Conservation (phyloP, 2,329 filamentous ascomycete genomes). For the Colletotrichum navitas region DNA sequence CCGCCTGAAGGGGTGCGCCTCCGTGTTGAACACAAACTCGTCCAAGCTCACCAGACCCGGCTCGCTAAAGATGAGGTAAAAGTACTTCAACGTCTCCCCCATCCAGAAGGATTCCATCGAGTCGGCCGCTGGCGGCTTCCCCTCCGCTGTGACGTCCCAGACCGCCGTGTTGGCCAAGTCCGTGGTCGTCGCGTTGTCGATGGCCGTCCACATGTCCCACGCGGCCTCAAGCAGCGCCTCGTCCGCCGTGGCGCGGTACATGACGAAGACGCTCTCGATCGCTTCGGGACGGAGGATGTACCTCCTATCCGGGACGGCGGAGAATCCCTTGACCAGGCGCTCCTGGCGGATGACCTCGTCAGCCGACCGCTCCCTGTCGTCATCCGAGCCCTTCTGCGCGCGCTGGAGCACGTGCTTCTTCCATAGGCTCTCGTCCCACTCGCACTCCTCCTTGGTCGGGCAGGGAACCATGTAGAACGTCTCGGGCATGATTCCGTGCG, state of each 20-base stretch:
- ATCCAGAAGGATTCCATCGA: constrained; percentile 66
- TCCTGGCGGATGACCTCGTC: constrained; percentile 48
- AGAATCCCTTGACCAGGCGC: constrained; percentile 46
- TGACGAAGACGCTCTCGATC: constrained; percentile 75
- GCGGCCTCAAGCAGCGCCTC: constrained; percentile 65
- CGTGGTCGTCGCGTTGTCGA: constrained; percentile 64
- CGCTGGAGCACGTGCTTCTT: constrained; percentile 48
- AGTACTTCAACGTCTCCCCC: constrained; percentile 50
- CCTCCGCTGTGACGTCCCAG: constrained; percentile 57
- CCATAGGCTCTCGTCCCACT: constrained; percentile 51
- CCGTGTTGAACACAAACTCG: constrained; percentile 64
- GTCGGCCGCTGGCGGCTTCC: constrained; percentile 59
- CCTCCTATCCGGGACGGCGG: constrained; percentile 47
- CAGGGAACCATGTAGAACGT: constrained; percentile 63
- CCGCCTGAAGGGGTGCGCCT: constrained; percentile 50
- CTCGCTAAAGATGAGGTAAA: constrained; percentile 67
- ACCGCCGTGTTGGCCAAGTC: constrained; percentile 67
- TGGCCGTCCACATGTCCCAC: constrained; percentile 71
- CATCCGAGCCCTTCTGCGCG: constrained; percentile 45
- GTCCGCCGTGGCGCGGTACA: constrained; percentile 73
- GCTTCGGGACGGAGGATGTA: constrained; percentile 74
- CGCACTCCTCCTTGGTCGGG: constrained; percentile 45
- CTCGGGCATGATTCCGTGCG: constrained; percentile 71
- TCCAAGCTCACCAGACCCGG: constrained; percentile 68
- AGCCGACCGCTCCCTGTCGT: constrained; percentile 43